phyloP scores from a whole-genome alignment of 2,329 filamentous ascomycete species.

The Hymenoscyphus fraxineus region DNA sequence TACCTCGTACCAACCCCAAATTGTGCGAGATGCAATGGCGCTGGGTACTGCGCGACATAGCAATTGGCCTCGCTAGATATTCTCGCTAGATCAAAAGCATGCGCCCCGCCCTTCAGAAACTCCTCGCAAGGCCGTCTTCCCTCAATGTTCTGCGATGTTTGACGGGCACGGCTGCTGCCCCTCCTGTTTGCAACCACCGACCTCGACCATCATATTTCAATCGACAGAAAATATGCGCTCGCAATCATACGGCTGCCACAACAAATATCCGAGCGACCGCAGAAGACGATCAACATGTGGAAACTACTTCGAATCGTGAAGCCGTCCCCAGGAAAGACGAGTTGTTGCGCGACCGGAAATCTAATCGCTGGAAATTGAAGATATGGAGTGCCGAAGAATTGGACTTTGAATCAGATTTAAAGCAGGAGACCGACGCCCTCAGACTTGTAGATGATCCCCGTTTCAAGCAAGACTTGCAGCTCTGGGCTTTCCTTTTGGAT shows the following conservation, averaged over 20 bases:
- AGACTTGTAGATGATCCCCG: constrained; percentile 34
- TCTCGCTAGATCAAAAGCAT: constrained; percentile 20
- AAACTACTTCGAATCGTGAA: neutral
- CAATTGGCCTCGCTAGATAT: constrained; percentile 12
- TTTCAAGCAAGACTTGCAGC: constrained; percentile 32
- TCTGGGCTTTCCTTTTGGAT: constrained; percentile 42
- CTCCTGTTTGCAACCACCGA: neutral
- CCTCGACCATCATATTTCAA: neutral
- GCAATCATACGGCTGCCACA: neutral
- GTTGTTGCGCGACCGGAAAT: neutral
- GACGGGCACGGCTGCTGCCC: constrained; percentile 9
- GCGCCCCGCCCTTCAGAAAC: constrained; percentile 31
- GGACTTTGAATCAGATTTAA: constrained; percentile 34
- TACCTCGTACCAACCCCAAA: no score
- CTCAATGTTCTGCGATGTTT: constrained; percentile 27
- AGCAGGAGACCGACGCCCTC: constrained; percentile 11
- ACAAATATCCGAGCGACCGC: neutral
- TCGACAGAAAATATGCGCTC: neutral
- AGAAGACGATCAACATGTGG: neutral
- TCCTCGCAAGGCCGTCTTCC: constrained; percentile 31
- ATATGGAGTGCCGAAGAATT: constrained; percentile 23
- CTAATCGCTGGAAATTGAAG: constrained; percentile 18
- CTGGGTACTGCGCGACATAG: constrained; percentile 7
- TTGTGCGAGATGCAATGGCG: constrained; percentile 26
- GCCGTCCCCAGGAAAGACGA: neutral